Base-by-base conservation (phyloP, 192 early-diverging fungal genomes). In the Phlyctochytrium planicorne region DNA sequence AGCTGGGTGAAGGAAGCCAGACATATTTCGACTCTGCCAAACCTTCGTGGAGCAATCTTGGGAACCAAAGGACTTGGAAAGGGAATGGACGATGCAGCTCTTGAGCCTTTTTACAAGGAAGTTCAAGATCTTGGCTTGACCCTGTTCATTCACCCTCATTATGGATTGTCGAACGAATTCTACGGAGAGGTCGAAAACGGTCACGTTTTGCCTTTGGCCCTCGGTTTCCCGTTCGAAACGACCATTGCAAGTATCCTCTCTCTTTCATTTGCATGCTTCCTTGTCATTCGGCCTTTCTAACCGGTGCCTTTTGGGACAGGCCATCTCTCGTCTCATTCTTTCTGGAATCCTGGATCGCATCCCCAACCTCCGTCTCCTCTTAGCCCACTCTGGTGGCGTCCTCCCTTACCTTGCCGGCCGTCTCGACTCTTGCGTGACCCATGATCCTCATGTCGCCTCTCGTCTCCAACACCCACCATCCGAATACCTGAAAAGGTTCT, bases 401-500 rank as follows among this genome's bases (percentile, higher is more conserved):
- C 3, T 80, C 2, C 78, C 77, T 1, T 77, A 77, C 73, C 68
- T 78, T 31, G 73, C 78, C n/a, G 68, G 69, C 34, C 52, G 70
- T 17, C 50, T 76, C 23, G 75, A 79, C 65, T 79, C 76, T 30
- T 76, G 75, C 60, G 75, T 70, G 10, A 25, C 24, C 4, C 68
- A 70, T 31, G 68, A 70, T 30, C 66, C 68, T 23, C 68, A 70
- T 30, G 67, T 70, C 24, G n/a, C 6, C 10, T 3, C 59, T 3
- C 62, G 67, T 23, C 66, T 70, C 33, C 4, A 20, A 16, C 17
- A 70, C 23, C 3, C 4, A 4, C 68, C 68, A 24, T 57, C 66
- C n/a, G 25, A 14, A 3, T 70, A 70, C 67, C 53, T 70, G 3
- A 69, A 69, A 30, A 2, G 31, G 20, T 35, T 70, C 27, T 70